A percentile compares a stretch with the other conserved stretches of the same genome.
phyloP scores from a whole-genome alignment of 2,329 filamentous ascomycete species.

The Sphaceloma murrayae region DNA sequence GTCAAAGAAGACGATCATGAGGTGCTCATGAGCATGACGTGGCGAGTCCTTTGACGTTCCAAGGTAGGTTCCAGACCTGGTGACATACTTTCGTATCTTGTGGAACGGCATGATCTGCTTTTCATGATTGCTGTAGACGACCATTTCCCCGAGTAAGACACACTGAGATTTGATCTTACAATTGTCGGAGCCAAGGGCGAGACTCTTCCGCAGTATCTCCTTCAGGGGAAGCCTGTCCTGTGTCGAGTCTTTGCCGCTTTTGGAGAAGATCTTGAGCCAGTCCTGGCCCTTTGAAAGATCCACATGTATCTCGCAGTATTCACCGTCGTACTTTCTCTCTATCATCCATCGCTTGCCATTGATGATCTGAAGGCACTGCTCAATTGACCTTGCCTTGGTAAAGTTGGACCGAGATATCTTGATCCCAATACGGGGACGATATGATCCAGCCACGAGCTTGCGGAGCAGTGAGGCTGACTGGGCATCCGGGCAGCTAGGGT shows the following conservation, averaged over 20 bases:
- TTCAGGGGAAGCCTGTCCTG: slow-evolving; percentile 56
- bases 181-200: slow-evolving; percentile 50
- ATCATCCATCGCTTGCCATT: slow-evolving; percentile 55
- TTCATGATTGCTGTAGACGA: slow-evolving; percentile 63
- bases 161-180: slow-evolving; percentile 56
- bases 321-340: slow-evolving; percentile 73
- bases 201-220: slow-evolving; percentile 52
- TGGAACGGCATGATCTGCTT: slow-evolving; percentile 64
- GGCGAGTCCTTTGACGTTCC: slow-evolving; percentile 60
- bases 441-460: slow-evolving; percentile 31
- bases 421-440: slow-evolving; percentile 34
- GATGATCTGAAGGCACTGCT: slow-evolving; percentile 61
- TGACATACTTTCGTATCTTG: slow-evolving; percentile 71
- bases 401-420: slow-evolving; percentile 40
- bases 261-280: slow-evolving; percentile 75
- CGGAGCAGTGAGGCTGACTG: slow-evolving; percentile 28
- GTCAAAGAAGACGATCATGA: slow-evolving; percentile 55
- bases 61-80: slow-evolving; percentile 60
- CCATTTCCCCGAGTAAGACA: slow-evolving; percentile 74
- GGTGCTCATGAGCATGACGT: slow-evolving; percentile 44
- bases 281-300: slow-evolving; percentile 48
- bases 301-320: slow-evolving; percentile 84
- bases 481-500: slow-evolving; percentile 30
- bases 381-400: slow-evolving; percentile 46
- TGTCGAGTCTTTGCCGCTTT: slow-evolving; percentile 85